Base-by-base conservation (phyloP, 345 rosid genomes). In the Aquilaria malaccensis region DNA sequence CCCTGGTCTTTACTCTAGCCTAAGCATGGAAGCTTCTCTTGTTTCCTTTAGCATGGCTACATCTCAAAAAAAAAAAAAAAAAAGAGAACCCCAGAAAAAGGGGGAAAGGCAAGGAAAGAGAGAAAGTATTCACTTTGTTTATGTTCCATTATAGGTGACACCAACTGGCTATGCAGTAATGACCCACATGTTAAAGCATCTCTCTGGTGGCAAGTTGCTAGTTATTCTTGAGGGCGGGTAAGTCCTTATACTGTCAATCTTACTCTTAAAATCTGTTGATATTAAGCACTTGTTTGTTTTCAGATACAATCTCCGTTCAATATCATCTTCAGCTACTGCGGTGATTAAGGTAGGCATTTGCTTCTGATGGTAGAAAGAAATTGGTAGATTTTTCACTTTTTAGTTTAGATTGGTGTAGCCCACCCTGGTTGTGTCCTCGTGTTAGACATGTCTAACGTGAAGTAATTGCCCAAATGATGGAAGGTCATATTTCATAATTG, bases 211-310 rank as follows among this genome's bases (percentile, higher is more conserved):
- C 58, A 94, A 90, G 86, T 72, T 94, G 83, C 96, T 90, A 53
- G 93, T 90, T 57, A 82, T 94, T 74, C 97, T 94, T 22, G 97
- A 94, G 87, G 99, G 96, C 81, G 95, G 99, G 97, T 90, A 64
- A 7, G 82, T 72, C 55, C 32, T 62, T 54, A 13, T 45, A 51
- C 33, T 47, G 48, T 55, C 45, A 67, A 59, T 41, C 51, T 59
- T 45, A 41, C 52, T 41, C 48, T 64, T 10, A 6, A 13, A 45
- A 57, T 33, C 7, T 11, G 50, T 56, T 53, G 29, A 10, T 11
- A 41, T 45, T 59, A 37, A 58, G 43, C 32, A 30, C 33, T 13
- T 33, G 4, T 59, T 55, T 46, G 10, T 67, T 59, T 78, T 86
- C 91, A 90, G 95, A 71, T 94, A 94, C 83, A 94, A 90, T 70